phyloP scores from a whole-genome alignment of 2,329 filamentous ascomycete genomes.

The Fusarium temperatum region DNA sequence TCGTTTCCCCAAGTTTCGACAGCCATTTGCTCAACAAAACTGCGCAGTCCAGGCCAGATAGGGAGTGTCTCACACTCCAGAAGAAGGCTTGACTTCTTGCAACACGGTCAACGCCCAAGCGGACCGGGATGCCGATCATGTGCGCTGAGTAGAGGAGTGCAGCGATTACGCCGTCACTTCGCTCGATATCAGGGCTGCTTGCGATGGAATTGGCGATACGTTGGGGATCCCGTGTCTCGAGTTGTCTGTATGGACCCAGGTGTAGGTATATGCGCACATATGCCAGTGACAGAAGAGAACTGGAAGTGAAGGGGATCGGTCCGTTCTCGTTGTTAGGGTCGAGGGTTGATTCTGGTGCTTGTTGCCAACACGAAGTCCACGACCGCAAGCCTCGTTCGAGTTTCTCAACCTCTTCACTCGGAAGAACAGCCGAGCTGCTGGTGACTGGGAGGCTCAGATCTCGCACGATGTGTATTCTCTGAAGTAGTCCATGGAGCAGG shows the following conservation, averaged over 20 bases:
- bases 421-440: slow-evolving; percentile 45
- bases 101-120: slow-evolving; percentile 63
- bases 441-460: slow-evolving; percentile 49
- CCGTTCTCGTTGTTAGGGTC: slow-evolving; percentile 53
- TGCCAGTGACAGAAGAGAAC: slow-evolving; percentile 49
- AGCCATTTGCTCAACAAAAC: slow-evolving; percentile 61
- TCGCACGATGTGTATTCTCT: slow-evolving; percentile 51
- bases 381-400: slow-evolving; percentile 49
- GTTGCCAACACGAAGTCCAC: slow-evolving; percentile 52
- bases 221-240: slow-evolving; percentile 54
- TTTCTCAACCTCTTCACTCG: slow-evolving; percentile 49
- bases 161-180: slow-evolving; percentile 57
- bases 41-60: slow-evolving; percentile 64
- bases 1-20: neutral
- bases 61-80: slow-evolving; percentile 65
- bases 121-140: slow-evolving; percentile 63
- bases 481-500: slow-evolving; percentile 49
- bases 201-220: slow-evolving; percentile 52
- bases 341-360: slow-evolving; percentile 50
- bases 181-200: slow-evolving; percentile 52
- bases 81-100: slow-evolving; percentile 64
- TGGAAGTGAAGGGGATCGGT: slow-evolving; percentile 55
- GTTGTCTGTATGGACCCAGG: slow-evolving; percentile 53
- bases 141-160: slow-evolving; percentile 64
- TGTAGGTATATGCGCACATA: slow-evolving; percentile 58